Evolutionary conservation across 306 rosid species (phyloP).

Genomic region (Acacia confusa): DNA sequence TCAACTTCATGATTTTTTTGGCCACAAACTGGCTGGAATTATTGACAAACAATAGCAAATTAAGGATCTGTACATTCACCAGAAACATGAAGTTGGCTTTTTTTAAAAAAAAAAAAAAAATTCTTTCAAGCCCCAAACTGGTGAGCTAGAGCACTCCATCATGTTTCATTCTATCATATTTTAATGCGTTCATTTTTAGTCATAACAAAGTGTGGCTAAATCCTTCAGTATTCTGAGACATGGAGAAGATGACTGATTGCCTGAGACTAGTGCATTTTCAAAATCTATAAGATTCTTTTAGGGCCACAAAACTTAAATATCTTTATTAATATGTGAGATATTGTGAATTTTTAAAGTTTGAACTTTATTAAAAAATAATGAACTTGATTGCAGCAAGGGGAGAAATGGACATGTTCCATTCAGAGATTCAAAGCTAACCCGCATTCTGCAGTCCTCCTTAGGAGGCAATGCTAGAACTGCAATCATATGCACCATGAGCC

Average conservation of each 20-base stretch:
- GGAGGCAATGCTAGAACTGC: slow-evolving; percentile 99
- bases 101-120: no score
- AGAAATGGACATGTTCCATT: slow-evolving; percentile 95
- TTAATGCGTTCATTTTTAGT: background rate
- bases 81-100: background rate
- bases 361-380: slow-evolving; percentile 22
- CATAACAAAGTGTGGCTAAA: background rate
- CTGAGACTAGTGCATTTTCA: background rate
- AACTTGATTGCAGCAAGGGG: slow-evolving; percentile 77
- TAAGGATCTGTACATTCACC: background rate
- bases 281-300: background rate
- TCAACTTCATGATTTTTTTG: background rate
- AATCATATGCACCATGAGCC: slow-evolving; percentile 97
- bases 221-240: background rate
- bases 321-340: background rate
- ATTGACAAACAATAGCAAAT: background rate
- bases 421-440: slow-evolving; percentile 99
- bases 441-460: slow-evolving; percentile 92
- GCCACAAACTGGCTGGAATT: slow-evolving; percentile 7
- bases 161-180: background rate
- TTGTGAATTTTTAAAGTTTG: background rate
- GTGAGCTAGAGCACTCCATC: background rate
- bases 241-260: slow-evolving; percentile 14
- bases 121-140: slow-evolving; percentile 19
- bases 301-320: slow-evolving; percentile 1